Evolutionary conservation across 352 stramenopile species (phyloP).

Genomic region (Phytophthora kernoviae): DNA sequence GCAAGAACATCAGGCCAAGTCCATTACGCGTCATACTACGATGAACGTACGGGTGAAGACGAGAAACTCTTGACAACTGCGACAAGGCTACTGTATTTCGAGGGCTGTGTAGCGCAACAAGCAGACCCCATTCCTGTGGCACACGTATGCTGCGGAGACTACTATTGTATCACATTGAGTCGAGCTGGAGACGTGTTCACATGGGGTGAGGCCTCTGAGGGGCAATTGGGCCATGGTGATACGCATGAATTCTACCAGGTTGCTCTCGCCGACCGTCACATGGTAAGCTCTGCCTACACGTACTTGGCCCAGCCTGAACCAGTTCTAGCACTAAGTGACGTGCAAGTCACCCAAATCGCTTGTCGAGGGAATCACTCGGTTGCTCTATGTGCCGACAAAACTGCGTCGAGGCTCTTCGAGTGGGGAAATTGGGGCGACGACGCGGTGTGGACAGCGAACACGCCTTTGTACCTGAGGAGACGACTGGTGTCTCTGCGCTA

Average conservation of each 20-base stretch:
- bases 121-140: constrained; percentile 64
- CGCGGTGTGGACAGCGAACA: constrained; percentile 57
- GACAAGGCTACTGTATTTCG: constrained; percentile 67
- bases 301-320: constrained; percentile 67
- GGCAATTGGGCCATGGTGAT: constrained; percentile 70
- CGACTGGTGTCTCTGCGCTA: constrained; percentile 21
- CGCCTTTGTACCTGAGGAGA: constrained; percentile 60
- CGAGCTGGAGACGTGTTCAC: constrained; percentile 71
- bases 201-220: constrained; percentile 78
- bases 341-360: constrained; percentile 47
- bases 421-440: constrained; percentile 78
- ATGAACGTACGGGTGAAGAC: constrained; percentile 49
- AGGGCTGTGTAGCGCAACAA: constrained; percentile 54
- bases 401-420: constrained; percentile 52
- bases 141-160: constrained; percentile 69
- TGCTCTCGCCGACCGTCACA: constrained; percentile 60
- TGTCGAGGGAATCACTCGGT: constrained; percentile 67
- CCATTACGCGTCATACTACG: constrained; percentile 53
- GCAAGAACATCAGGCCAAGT: constrained; percentile 42
- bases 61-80: constrained; percentile 51
- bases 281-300: constrained; percentile 75
- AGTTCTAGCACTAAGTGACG: constrained; percentile 53
- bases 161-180: constrained; percentile 69
- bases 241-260: constrained; percentile 60
- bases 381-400: constrained; percentile 37